These are phyloP conservation scores for Neofusicoccum sp. DNA, from an alignment of 2,329 filamentous ascomycete genomes.

Conservation along the genomic window DNA sequence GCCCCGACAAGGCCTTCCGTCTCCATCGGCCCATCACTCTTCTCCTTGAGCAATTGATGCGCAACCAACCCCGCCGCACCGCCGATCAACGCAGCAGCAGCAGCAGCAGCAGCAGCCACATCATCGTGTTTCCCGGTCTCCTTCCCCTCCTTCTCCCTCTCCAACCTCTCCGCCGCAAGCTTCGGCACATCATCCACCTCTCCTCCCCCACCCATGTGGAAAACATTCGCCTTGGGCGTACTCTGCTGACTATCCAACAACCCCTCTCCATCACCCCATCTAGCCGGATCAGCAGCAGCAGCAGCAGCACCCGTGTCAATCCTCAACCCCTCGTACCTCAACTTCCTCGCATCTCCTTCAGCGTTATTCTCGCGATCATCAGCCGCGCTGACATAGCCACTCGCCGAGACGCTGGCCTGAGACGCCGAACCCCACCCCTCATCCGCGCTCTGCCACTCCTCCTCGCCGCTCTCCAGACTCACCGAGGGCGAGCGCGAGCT, in stretches of 20 bases:
- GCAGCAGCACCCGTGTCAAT: not conserved
- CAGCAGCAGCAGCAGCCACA: constrained; percentile 23
- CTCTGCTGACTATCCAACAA: constrained; percentile 65
- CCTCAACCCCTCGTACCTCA: not conserved
- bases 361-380: constrained; percentile 23
- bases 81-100: constrained; percentile 32
- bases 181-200: not conserved
- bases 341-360: constrained; percentile 35
- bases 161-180: not conserved
- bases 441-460: constrained; percentile 7
- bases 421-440: not conserved
- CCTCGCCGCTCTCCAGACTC: not conserved
- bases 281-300: not conserved
- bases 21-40: not conserved
- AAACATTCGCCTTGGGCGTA: constrained; percentile 66
- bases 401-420: not conserved
- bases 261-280: no score
- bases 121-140: not conserved
- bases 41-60: constrained; percentile 23
- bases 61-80: constrained; percentile 27
- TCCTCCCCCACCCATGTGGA: constrained; percentile 27
- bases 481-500: constrained; percentile 45
- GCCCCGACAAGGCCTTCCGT: no score
- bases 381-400: not conserved
- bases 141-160: not conserved